Base-by-base conservation (phyloP, 139 green algal species). In the Chlamydomonas incerta region DNA sequence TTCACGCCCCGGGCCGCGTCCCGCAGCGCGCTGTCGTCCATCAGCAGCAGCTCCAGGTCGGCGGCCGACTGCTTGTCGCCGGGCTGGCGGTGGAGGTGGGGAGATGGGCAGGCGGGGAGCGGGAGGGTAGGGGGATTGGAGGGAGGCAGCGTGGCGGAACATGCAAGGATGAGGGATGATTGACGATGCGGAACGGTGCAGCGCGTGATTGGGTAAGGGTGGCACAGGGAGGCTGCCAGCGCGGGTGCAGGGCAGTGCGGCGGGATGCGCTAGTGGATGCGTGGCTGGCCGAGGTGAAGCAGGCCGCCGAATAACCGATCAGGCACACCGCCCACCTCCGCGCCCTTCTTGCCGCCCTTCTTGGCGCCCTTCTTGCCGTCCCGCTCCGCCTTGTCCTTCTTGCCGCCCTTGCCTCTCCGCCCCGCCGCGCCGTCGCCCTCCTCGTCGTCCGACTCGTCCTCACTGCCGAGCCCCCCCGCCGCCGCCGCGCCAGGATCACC, bases 11-110 rank as follows among this genome's bases (percentile, higher is more conserved):
- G 68, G 24, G 87, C 87, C 4, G 70, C 88, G 41, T 81, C 88
- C 52, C 90, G 80, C 37, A 97, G 74, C 1, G 88, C 88, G 0
- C 50, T 81, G 65, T 99, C 97, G 58, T 99, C 96, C 95, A 99
- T 94, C 33, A 99, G 84, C 60, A 99, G 89, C 89, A 99, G 93
- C 90, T 99, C 97, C 70, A 99, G 92, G 86, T 99, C 94, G 21
- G 96, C 96, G 11, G 85, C 71, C 77, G 92, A 50, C 41, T 50
- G 41, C 41, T 50, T 50, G 41, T 50, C 41, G 41, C 41, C 41
- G 41, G 6, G 6, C 41, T 50, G 41, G n/a, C n/a, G n/a, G n/a
- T n/a, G n/a, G n/a, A n/a, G n/a, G n/a, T n/a, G n/a, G n/a, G n/a
- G n/a, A n/a, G n/a, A n/a, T n/a, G n/a, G n/a, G n/a, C n/a, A n/a